Conservation (phyloP, 2,329 filamentous ascomycete genomes). For the Paracorniculantispora psalliotae region DNA sequence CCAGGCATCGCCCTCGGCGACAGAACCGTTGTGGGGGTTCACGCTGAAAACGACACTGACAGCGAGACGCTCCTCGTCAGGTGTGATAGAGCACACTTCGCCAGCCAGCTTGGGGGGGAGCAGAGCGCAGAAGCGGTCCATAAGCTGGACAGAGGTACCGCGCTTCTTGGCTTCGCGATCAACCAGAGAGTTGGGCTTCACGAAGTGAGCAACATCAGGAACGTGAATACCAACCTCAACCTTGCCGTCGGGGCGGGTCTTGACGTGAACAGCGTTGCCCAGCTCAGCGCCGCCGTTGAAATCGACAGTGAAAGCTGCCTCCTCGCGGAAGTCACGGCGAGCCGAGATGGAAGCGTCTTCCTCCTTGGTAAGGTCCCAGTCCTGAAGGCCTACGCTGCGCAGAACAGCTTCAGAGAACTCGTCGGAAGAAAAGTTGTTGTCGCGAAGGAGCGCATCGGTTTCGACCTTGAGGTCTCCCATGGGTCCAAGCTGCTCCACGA, state of each 20-base stretch:
- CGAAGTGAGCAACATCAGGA: constrained; percentile 91
- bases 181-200: constrained; percentile 91
- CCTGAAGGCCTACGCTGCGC: constrained; percentile 85
- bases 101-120: constrained; percentile 79
- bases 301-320: constrained; percentile 88
- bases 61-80: constrained; percentile 83
- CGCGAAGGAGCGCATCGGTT: constrained; percentile 90
- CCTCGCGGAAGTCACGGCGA: constrained; percentile 84
- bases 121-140: constrained; percentile 84
- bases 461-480: constrained; percentile 98
- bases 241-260: constrained; percentile 73
- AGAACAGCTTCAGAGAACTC: constrained; percentile 96
- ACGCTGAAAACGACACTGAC: constrained; percentile 92
- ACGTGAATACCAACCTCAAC: constrained; percentile 95
- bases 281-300: constrained; percentile 83
- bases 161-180: constrained; percentile 98
- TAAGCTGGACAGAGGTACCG: constrained; percentile 89
- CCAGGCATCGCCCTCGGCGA: constrained; percentile 85
- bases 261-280: constrained; percentile 90
- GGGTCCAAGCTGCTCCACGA: constrained; percentile 92
- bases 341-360: constrained; percentile 66
- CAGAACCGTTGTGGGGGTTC: constrained; percentile 70
- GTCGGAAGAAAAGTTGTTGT: constrained; percentile 98
- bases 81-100: constrained; percentile 81
- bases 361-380: constrained; percentile 84